Evolutionary conservation across 139 green algal genomes (phyloP).

Genomic region (Desmodesmus armatus): DNA sequence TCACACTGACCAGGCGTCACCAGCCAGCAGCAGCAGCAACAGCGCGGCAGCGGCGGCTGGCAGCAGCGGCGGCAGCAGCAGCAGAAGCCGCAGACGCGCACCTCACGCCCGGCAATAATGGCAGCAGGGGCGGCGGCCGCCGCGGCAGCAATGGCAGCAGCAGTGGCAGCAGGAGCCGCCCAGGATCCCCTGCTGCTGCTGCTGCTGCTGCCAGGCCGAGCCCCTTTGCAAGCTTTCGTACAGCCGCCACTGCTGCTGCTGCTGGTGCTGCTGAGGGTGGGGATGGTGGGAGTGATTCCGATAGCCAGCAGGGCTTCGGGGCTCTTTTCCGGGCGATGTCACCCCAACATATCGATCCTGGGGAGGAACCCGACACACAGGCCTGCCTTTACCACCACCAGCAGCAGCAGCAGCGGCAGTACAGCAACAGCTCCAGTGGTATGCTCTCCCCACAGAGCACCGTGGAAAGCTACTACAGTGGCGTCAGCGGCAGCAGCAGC

Average conservation of each 20-base stretch:
- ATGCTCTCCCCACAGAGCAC: too few species aligned
- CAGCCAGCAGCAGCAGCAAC: constrained; percentile 9
- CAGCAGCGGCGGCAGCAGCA: constrained; percentile 7
- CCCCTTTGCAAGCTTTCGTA: background rate
- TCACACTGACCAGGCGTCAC: background rate
- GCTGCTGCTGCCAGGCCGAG: too few species aligned
- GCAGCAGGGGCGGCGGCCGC: background rate
- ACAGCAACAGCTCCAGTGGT: constrained; percentile 22
- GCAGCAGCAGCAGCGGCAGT: background rate
- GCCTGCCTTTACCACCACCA: background rate
- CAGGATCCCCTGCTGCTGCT: too few species aligned
- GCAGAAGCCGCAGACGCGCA: background rate
- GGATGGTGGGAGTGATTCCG: too few species aligned
- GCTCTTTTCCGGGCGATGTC: too few species aligned
- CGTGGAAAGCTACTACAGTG: too few species aligned
- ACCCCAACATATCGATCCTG: too few species aligned
- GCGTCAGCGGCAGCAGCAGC: background rate
- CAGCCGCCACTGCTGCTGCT: background rate
- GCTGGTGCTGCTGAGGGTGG: too few species aligned
- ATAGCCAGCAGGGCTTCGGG: too few species aligned
- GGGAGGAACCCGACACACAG: too few species aligned
- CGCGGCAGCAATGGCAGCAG: background rate
- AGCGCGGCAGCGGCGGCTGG: constrained; percentile 9
- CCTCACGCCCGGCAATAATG: background rate
- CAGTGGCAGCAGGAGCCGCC: background rate